phyloP scores from a whole-genome alignment of 75 land plant species.

The Pinus tabuliformis region DNA sequence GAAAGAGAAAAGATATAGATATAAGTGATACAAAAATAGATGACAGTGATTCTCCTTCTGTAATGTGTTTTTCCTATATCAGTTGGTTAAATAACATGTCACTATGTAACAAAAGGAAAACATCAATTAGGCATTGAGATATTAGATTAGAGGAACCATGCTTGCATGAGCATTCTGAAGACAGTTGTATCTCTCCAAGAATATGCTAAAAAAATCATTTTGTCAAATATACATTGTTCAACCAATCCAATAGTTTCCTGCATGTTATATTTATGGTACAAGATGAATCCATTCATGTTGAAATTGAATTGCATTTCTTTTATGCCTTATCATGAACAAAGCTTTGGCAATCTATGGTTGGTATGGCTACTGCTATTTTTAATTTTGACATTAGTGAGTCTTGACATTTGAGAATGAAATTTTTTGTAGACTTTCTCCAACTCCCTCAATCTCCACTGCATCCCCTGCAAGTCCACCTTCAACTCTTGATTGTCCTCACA shows the following conservation, averaged over 20 bases:
- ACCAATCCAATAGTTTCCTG: not conserved
- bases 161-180: too few relatives aligned
- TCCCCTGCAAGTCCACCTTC: slow-evolving; percentile 46
- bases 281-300: not conserved
- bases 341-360: slow-evolving; percentile 36
- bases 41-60: too few relatives aligned
- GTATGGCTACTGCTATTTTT: slow-evolving; percentile 11
- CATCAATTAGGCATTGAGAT: too few relatives aligned
- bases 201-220: not conserved
- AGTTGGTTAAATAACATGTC: too few relatives aligned
- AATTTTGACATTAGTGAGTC: slow-evolving; percentile 36
- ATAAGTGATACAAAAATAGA: too few relatives aligned
- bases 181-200: not conserved
- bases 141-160: too few relatives aligned
- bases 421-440: slow-evolving; percentile 71
- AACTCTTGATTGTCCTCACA: slow-evolving; percentile 49
- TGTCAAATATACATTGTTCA: not conserved
- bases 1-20: too few relatives aligned
- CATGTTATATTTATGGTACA: slow-evolving; percentile 5
- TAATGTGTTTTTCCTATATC: too few relatives aligned
- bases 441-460: slow-evolving; percentile 76
- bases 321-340: slow-evolving; percentile 40
- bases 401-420: slow-evolving; percentile 65
- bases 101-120: too few relatives aligned
- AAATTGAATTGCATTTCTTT: not conserved